Evolutionary conservation across 2,329 filamentous ascomycete genomes (phyloP), one percentile per base, ranked within the genome.

Genomic region (Diaporthe humulicola): DNA sequence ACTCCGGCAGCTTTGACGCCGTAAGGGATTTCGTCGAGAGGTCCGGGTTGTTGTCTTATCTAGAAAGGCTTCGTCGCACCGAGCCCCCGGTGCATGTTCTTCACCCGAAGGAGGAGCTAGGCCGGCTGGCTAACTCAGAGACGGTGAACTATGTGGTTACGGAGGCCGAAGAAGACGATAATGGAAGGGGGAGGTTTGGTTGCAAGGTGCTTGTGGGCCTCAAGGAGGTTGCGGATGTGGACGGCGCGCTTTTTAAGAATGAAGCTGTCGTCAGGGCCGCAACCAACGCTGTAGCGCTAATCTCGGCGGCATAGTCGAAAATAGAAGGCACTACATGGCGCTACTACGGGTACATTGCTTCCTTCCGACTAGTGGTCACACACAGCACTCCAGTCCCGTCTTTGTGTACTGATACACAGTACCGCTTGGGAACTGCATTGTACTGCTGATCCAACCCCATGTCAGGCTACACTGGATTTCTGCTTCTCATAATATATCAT

Each of bases 101-200:
- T 76, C 90, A 93, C 75, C 91, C 91, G 1, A 96, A 95, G 82
- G 92, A 95, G 81, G 87, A 91, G 74, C 83, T 97, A 12, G 92
- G 93, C 0, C 84, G 87, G 58, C 78, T 93, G 42, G 91, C 91
- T 0, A 87, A 85, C 4, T 82, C 73, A 2, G 83, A 88, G 73
- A 87, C 81, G 38, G 88, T 95, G 0, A 81, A 84, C 45, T 95
- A 95, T 81, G 80, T 82, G 9, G 78, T 86, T 28, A 82, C 84
- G 22, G 70, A 58, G 28, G 70, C 48, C n/a, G 75, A 77, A n/a
- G 71, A 72, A 54, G 78, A 80, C 33, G 70, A 79, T 33, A 57
- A 76, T 50, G 57, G 33, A 30, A 57, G 71, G 48, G 70, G 73
- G 52, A 77, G 78, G 73, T 87, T 84, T 66, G 61, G 76, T 14